Evolutionary conservation across 768 basidiomycete species (phyloP).

Genomic region (Leccinum subtestaceum): DNA sequence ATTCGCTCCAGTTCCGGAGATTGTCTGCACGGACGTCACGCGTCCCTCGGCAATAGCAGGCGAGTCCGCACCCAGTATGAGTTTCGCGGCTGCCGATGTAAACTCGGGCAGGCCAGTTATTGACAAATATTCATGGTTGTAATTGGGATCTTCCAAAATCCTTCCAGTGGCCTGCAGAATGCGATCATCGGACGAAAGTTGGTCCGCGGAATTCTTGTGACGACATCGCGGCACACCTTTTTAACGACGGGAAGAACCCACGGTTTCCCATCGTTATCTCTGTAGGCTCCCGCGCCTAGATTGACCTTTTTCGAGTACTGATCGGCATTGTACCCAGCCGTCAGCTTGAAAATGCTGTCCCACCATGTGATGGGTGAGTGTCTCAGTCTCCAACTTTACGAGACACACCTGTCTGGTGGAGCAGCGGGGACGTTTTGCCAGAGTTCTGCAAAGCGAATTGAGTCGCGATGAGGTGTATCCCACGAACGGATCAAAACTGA

Average conservation of each 20-base stretch:
- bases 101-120: conserved; percentile 87
- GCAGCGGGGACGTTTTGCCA: conserved; percentile 80
- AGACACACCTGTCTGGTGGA: conserved; percentile 73
- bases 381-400: background rate
- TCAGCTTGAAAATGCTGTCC: conserved; percentile 84
- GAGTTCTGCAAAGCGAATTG: conserved; percentile 45
- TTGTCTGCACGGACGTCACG: conserved; percentile 83
- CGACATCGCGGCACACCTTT: conserved; percentile 51
- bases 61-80: conserved; percentile 76
- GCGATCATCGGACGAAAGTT: conserved; percentile 1
- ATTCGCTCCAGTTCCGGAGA: conserved; percentile 95
- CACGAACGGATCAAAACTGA: conserved; percentile 31
- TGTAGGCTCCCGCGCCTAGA: conserved; percentile 90
- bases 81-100: conserved; percentile 73
- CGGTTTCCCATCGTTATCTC: conserved; percentile 82
- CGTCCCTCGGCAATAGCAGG: conserved; percentile 68
- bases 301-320: conserved; percentile 77
- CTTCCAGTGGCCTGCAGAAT: conserved; percentile 63
- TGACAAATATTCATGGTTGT: conserved; percentile 92
- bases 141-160: conserved; percentile 61
- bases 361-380: conserved; percentile 7
- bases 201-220: background rate
- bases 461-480: background rate
- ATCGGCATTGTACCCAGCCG: conserved; percentile 85
- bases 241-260: conserved; percentile 92